Base-by-base conservation (phyloP, 78 protist genomes). In the Dictyostelium purpureum region DNA sequence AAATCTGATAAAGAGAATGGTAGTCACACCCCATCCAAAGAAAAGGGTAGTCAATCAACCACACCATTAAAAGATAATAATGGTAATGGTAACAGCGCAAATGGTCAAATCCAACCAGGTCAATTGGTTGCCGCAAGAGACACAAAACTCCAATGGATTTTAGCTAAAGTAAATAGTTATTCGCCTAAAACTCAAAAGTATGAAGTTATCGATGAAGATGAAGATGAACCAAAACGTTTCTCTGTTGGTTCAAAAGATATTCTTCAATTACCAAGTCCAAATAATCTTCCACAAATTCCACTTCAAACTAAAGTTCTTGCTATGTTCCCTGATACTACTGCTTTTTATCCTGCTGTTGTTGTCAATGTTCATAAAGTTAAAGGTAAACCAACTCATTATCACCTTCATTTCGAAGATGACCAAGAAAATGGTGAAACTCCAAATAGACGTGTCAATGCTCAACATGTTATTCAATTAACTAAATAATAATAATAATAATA, bases 311-410 rank as follows among this genome's bases (percentile, higher is more conserved):
- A 76, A 31, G 94, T 89, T 59, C 40, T 89, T 10, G 88, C 89
- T 35, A 89, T 89, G 94, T 89, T 89, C 43, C 94, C 94, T 2
- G 94, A 89, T 75, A 89, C 94, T 6, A 89, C 94, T 18, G 54
- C 94, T 0, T 89, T 89, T 51, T 89, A 89, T 63, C 76, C 81
- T 1, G 94, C 94, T 0, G 77, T 65, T 16, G 94, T 89, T n/a
- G 88, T 78, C 0, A 28, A 54, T 9, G 52, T 75, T 33, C 65
- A 38, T 24, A 89, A 89, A 26, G 52, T 47, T 21, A 73, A 78
- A 42, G 56, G 59, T 33, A 89, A 89, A 52, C 70, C 77, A 4
- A 43, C 94, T 21, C 52, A 28, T 24, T 89, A 78, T 51, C 61
- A 54, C 74, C 40, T 89, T 11, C 88, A 89, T 33, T 89, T 89